Evolutionary conservation across 2,329 filamentous ascomycete species (phyloP).

Genomic region (Colletotrichum chlorophyti): DNA sequence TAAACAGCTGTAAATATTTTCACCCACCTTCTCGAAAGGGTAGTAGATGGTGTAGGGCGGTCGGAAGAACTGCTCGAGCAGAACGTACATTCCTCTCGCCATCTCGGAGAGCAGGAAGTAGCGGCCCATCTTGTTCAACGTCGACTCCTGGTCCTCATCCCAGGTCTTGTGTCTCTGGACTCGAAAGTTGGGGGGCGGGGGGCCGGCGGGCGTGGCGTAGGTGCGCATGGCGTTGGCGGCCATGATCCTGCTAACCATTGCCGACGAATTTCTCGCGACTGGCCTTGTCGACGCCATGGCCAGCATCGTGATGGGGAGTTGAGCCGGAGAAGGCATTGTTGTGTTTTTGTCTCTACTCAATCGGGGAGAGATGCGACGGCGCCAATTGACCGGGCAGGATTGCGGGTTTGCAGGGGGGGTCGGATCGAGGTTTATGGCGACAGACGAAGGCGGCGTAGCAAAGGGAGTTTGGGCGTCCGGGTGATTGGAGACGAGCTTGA

Average conservation of each 20-base stretch:
- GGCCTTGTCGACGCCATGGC: slow-evolving; percentile 26
- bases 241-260: slow-evolving; percentile 23
- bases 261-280: slow-evolving; percentile 19
- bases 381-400: slow-evolving; percentile 26
- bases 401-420: neutral
- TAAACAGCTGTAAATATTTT: neutral
- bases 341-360: slow-evolving; percentile 7
- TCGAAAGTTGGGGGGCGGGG: slow-evolving; percentile 83
- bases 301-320: slow-evolving; percentile 28
- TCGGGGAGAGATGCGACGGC: slow-evolving; percentile 15
- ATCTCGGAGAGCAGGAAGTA: slow-evolving; percentile 97
- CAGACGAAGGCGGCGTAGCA: neutral
- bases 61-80: slow-evolving; percentile 97
- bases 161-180: slow-evolving; percentile 76
- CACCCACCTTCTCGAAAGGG: slow-evolving; percentile 89
- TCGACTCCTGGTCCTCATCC: slow-evolving; percentile 79
- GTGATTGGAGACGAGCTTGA: slow-evolving; percentile 24
- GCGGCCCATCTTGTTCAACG: slow-evolving; percentile 84
- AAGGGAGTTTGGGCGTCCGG: slow-evolving; percentile 2
- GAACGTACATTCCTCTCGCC: slow-evolving; percentile 96
- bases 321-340: slow-evolving; percentile 28
- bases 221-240: slow-evolving; percentile 29
- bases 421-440: slow-evolving; percentile 11
- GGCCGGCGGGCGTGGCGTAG: slow-evolving; percentile 76
- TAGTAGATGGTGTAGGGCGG: slow-evolving; percentile 99